A percentile compares a stretch with the other conserved stretches of the same genome.
Evolutionary conservation across 2,329 filamentous ascomycete species (phyloP).

Genomic region (Didymella keratinophila): DNA sequence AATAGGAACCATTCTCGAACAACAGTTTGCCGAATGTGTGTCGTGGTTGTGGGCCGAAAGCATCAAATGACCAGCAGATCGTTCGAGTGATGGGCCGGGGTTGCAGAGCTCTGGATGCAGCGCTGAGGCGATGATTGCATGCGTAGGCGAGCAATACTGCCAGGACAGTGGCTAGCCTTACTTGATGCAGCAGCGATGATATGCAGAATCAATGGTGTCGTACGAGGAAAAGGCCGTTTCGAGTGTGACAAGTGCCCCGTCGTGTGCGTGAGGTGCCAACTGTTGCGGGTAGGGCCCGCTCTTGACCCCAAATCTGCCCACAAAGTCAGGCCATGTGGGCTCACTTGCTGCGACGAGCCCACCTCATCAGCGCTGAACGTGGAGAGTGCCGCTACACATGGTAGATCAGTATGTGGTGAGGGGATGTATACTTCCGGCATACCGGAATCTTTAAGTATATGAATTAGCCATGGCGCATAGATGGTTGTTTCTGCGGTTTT

Average conservation of each 20-base stretch:
- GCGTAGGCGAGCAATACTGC: slow-evolving; percentile 5
- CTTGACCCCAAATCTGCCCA: no score
- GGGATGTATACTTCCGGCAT: neutral
- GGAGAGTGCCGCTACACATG: neutral
- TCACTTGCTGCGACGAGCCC: no score
- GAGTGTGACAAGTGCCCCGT: slow-evolving; percentile 11
- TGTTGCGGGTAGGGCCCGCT: neutral
- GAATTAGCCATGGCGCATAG: neutral
- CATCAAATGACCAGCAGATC: slow-evolving; percentile 18
- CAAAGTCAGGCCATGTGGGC: slow-evolving; percentile 21
- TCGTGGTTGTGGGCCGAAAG: slow-evolving; percentile 8
- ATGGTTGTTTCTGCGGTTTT: neutral
- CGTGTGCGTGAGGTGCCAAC: neutral
- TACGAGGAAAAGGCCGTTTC: slow-evolving; percentile 13
- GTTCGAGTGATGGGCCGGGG: slow-evolving; percentile 14
- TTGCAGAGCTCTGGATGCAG: slow-evolving; percentile 13
- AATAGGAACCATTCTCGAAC: slow-evolving; percentile 9
- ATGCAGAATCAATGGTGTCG: slow-evolving; percentile 9
- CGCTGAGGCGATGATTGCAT: slow-evolving; percentile 13
- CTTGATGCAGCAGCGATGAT: slow-evolving; percentile 1
- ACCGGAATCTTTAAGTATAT: neutral
- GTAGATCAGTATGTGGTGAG: neutral
- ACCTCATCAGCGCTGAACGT: no score
- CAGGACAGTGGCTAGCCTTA: neutral
- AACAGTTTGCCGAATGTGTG: neutral